Base-by-base conservation (phyloP, 768 basidiomycete species). In the Rhodotorula kratochvilovae region DNA sequence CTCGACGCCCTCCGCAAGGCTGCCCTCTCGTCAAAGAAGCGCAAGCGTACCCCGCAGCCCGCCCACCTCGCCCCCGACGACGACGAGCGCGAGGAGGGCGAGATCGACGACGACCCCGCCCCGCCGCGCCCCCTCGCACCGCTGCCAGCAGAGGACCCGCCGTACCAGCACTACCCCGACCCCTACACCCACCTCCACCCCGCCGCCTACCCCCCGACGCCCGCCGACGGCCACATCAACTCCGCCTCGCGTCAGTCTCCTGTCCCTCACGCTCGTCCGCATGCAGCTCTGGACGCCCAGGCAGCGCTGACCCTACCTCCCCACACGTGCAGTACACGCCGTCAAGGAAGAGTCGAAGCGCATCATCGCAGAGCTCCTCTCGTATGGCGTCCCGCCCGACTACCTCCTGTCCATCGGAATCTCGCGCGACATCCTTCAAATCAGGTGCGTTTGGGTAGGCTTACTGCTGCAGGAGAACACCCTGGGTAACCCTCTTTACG, bases 351-450 rank as follows among this genome's bases (percentile, higher is more conserved):
- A 74, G 35, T 59, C 58, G 39, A 70, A 70, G 23, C 59, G 23
- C 10, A 64, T 70, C 68, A 70, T 74, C 62, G 57, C 66, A 0
- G 62, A 70, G 36, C 69, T 74, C 27, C 45, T 70, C 25, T 57
- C 66, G 11, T 74, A 68, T 27, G 69, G 68, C 25, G 69, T 74
- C 5, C 59, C 73, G 4, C 45, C 73, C 2, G 66, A 67, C n/a
- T 74, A 74, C 63, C 43, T 74, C 51, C 45, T 74, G 23, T 61
- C 64, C 23, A 66, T 70, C 58, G 73, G 73, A 36, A 55, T 74
- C 46, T 74, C 73, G 23, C 56, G 57, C 35, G 63, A 67, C n/a
- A 64, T 70, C 17, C 54, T 74, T 36, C 39, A 51, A n/a, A 48
- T 64, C 53, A 46, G 62, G 65, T 50, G 54, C 35, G 58, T 29